A percentile compares a stretch with the other conserved stretches of the same genome.
phyloP scores from a whole-genome alignment of 345 rosid species.

The Corchorus olitorius region DNA sequence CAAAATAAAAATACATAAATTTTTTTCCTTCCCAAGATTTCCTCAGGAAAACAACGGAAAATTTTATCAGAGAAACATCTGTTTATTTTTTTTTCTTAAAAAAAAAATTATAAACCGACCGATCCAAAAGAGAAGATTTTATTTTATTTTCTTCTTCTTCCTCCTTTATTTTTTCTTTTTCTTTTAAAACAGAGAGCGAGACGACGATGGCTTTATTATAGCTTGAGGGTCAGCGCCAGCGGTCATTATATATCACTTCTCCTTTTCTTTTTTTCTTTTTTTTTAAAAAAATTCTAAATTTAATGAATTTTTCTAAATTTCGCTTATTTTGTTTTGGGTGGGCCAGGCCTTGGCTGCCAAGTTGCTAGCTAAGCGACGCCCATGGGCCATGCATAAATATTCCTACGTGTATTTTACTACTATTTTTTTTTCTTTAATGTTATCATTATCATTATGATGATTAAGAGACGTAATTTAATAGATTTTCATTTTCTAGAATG shows the following conservation, averaged over 20 bases:
- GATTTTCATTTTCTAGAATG: not conserved
- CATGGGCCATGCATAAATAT: no score
- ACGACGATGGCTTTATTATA: not conserved
- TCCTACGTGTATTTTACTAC: no score
- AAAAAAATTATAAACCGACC: not conserved
- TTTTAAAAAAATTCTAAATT: not conserved
- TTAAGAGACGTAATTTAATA: not conserved
- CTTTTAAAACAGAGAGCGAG: not conserved
- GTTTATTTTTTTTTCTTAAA: not conserved
- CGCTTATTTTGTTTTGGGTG: not conserved
- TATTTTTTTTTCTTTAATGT: no score
- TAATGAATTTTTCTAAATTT: not conserved
- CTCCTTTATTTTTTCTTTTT: not conserved
- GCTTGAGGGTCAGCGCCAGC: not conserved
- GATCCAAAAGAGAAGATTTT: not conserved
- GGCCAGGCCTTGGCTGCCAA: not conserved
- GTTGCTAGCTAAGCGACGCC: no score
- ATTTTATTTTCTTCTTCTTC: not conserved
- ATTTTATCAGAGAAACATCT: conserved; percentile 16
- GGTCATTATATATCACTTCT: not conserved
- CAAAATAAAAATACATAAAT: not conserved
- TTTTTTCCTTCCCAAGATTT: conserved; percentile 13
- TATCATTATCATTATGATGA: not conserved
- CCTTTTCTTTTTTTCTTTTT: not conserved
- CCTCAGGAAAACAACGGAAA: conserved; percentile 21